These are phyloP conservation scores for Colletotrichum coccodes DNA, from an alignment of 2,329 filamentous ascomycete genomes.

Conservation along the genomic window DNA sequence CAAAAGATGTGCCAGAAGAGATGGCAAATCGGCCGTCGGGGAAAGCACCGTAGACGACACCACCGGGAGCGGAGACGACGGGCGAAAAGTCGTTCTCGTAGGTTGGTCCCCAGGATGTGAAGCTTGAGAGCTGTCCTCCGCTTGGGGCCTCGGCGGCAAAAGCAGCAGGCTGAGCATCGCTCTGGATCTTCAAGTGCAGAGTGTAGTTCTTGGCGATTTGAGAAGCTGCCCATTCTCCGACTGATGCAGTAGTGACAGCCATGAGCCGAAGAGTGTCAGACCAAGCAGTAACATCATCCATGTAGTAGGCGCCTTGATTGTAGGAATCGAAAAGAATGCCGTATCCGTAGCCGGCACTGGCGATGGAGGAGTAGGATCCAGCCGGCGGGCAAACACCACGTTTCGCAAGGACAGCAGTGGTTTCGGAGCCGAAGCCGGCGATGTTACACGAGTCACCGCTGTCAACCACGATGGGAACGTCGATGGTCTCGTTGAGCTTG, in stretches of 20 bases:
- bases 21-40: constrained; percentile 31
- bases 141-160: constrained; percentile 20
- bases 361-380: neutral
- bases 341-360: constrained; percentile 27
- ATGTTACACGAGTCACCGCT: constrained; percentile 33
- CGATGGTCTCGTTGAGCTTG: constrained; percentile 32
- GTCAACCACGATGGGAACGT: constrained; percentile 25
- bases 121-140: constrained; percentile 33
- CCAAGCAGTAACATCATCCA: neutral
- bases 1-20: constrained; percentile 35
- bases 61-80: constrained; percentile 33
- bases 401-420: constrained; percentile 27
- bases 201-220: constrained; percentile 24
- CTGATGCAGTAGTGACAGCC: constrained; percentile 25
- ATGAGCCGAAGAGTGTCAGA: constrained; percentile 21
- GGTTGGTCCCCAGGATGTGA: constrained; percentile 36
- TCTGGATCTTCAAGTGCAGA: constrained; percentile 25
- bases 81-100: constrained; percentile 37
- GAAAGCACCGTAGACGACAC: constrained; percentile 34
- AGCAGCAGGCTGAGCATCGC: constrained; percentile 20
- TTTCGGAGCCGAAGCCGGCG: neutral
- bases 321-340: constrained; percentile 33
- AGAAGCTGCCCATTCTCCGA: constrained; percentile 29
- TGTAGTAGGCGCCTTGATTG: constrained; percentile 36
- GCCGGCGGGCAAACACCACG: constrained; percentile 22